These are phyloP conservation scores for Grosmannia huntii DNA, from an alignment of 2,329 filamentous ascomycete genomes.

Conservation along the genomic window DNA sequence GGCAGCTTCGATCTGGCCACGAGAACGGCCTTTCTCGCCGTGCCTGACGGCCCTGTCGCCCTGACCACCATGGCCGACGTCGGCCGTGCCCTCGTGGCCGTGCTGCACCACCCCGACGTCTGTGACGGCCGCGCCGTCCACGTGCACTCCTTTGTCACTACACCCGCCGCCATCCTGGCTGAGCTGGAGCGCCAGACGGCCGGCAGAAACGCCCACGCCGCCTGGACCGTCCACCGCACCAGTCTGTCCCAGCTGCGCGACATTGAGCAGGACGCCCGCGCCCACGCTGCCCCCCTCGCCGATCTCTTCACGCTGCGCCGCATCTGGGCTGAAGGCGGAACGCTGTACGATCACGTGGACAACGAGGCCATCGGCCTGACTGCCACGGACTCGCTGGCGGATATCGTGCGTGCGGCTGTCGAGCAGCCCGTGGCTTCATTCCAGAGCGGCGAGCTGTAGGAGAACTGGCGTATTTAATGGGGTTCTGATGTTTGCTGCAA, in stretches of 20 bases:
- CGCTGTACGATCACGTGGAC: conserved; percentile 41
- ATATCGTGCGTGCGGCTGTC: conserved; percentile 5
- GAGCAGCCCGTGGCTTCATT: conserved; percentile 1
- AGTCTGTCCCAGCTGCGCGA: conserved; percentile 2
- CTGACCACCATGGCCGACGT: conserved; percentile 10
- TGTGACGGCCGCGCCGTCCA: conserved; percentile 6
- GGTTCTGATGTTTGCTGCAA: not conserved
- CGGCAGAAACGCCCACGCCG: not conserved
- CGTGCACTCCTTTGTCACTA: conserved; percentile 5
- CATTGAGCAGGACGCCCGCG: conserved; percentile 5
- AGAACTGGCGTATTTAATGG: not conserved
- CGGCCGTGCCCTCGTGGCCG: conserved; percentile 2
- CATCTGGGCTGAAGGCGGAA: conserved; percentile 23
- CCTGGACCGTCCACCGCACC: conserved; percentile 5
- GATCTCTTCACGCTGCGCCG: conserved; percentile 7
- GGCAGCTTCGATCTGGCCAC: conserved; percentile 5
- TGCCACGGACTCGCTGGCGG: conserved; percentile 8
- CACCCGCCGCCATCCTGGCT: conserved; percentile 4
- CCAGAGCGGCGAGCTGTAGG: conserved; percentile 9
- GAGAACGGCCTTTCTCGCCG: not conserved
- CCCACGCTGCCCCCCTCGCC: conserved; percentile 1
- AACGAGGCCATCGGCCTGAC: conserved; percentile 32
- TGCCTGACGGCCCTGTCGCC: conserved; percentile 1
- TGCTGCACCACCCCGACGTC: conserved; percentile 3
- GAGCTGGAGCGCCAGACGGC: conserved; percentile 9